These are phyloP conservation scores for Ogataea kodamae DNA, from an alignment of 805 yeast species.

Conservation along the genomic window DNA sequence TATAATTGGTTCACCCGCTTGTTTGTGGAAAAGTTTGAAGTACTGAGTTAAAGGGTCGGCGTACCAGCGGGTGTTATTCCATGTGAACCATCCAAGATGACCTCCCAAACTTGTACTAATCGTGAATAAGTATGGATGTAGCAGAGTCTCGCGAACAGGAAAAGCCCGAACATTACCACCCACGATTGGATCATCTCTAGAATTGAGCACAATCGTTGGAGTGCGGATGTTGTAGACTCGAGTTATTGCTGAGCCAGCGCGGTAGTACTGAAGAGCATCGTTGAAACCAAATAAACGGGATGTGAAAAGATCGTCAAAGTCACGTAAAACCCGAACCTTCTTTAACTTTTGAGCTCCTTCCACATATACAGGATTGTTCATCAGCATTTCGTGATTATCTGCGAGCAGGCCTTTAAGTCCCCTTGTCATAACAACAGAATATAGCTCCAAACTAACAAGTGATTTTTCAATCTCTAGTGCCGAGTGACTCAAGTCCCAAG, in stretches of 20 bases:
- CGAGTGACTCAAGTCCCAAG: conserved; percentile 68
- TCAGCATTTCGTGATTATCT: conserved; percentile 39
- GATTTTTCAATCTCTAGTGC: conserved; percentile 41
- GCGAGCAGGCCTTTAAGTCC: conserved; percentile 43
- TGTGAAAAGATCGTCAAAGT: conserved; percentile 66
- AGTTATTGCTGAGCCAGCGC: conserved; percentile 54
- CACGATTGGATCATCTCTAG: conserved; percentile 75
- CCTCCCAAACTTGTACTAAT: conserved; percentile 71
- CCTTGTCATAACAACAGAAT: conserved; percentile 49
- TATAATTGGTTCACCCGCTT: conserved; percentile 8
- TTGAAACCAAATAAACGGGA: conserved; percentile 63
- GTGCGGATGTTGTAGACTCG: conserved; percentile 50
- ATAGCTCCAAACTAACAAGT: conserved; percentile 42
- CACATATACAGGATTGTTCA: conserved; percentile 27
- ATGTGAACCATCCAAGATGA: conserved; percentile 75
- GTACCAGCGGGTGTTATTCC: conserved; percentile 65
- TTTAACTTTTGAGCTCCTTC: conserved; percentile 20
- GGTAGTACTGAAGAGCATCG: conserved; percentile 62
- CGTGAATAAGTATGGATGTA: conserved; percentile 58
- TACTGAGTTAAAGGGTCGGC: conserved; percentile 47
- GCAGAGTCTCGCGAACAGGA: conserved; percentile 47
- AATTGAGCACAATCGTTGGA: conserved; percentile 61
- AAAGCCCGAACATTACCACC: conserved; percentile 40
- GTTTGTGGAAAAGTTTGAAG: conserved; percentile 20
- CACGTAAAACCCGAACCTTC: conserved; percentile 35